Conservation (phyloP, 805 yeast genomes). For the Candida boleticola region DNA sequence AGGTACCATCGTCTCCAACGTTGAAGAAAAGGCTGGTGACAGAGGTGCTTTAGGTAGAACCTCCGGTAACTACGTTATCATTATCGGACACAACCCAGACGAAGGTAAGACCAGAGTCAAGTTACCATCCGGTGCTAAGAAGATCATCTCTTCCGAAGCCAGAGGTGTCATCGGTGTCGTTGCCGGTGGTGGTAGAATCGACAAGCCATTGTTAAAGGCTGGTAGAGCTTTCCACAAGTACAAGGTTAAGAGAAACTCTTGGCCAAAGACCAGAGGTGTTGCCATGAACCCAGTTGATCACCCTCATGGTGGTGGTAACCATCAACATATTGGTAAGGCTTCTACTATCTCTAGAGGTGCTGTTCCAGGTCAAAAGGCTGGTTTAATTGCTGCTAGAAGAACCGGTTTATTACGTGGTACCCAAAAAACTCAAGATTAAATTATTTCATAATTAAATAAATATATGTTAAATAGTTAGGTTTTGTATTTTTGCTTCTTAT, state of each 20-base stretch:
- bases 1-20: constrained; percentile 98
- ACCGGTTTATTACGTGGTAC: constrained; percentile 40
- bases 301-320: constrained; percentile 99
- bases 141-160: constrained; percentile 90
- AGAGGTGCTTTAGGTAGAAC: constrained; percentile 99
- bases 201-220: constrained; percentile 99
- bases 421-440: constrained; percentile 35
- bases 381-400: constrained; percentile 40
- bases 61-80: constrained; percentile 98
- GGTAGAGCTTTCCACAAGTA: constrained; percentile 99
- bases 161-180: constrained; percentile 99
- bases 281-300: constrained; percentile 99
- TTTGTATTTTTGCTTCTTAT: neutral
- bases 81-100: constrained; percentile 98
- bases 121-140: constrained; percentile 99
- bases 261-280: constrained; percentile 99
- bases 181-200: constrained; percentile 99
- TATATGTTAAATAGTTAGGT: neutral
- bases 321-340: constrained; percentile 38
- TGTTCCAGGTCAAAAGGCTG: constrained; percentile 40
- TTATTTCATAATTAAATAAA: constrained; percentile 9
- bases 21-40: constrained; percentile 98
- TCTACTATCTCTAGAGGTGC: constrained; percentile 41
- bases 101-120: constrained; percentile 99
- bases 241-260: constrained; percentile 99